Conservation (phyloP, 768 basidiomycete genomes). For the Xerocomellus chrysenteron region DNA sequence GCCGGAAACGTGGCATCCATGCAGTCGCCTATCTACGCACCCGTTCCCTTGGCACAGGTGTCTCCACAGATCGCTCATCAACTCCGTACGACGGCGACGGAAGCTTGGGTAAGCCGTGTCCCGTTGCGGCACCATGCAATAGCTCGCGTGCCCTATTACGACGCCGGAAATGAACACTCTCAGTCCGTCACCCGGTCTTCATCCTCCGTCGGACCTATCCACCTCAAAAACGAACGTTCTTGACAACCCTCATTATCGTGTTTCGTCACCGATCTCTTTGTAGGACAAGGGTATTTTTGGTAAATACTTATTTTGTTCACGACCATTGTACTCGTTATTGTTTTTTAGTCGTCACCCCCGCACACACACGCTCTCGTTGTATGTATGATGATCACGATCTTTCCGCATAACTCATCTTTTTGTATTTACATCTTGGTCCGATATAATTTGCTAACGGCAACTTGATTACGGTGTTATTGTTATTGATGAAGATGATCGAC, state of each 20-base stretch:
- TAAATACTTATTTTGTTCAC: neutral
- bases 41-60: slow-evolving; percentile 56
- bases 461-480: neutral
- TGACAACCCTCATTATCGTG: neutral
- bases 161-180: slow-evolving; percentile 1
- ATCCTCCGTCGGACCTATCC: slow-evolving; percentile 20
- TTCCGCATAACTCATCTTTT: neutral
- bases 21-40: slow-evolving; percentile 56
- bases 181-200: neutral
- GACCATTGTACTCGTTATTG: neutral
- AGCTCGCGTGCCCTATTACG: neutral
- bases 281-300: neutral
- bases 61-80: slow-evolving; percentile 51
- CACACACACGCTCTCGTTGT: neutral
- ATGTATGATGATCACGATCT: slow-evolving; percentile 11
- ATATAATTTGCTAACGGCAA: neutral
- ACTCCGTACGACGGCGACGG: slow-evolving; percentile 54
- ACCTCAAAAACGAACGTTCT: slow-evolving; percentile 13
- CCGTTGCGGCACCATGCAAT: slow-evolving; percentile 3
- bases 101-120: slow-evolving; percentile 57
- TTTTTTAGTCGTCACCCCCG: neutral
- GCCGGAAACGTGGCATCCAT: neutral
- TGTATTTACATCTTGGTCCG: slow-evolving; percentile 10
- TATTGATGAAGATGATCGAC: neutral
- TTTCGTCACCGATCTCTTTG: neutral